phyloP scores from a whole-genome alignment of 1,284 basidiomycete species.

The Boletellus sp. region DNA sequence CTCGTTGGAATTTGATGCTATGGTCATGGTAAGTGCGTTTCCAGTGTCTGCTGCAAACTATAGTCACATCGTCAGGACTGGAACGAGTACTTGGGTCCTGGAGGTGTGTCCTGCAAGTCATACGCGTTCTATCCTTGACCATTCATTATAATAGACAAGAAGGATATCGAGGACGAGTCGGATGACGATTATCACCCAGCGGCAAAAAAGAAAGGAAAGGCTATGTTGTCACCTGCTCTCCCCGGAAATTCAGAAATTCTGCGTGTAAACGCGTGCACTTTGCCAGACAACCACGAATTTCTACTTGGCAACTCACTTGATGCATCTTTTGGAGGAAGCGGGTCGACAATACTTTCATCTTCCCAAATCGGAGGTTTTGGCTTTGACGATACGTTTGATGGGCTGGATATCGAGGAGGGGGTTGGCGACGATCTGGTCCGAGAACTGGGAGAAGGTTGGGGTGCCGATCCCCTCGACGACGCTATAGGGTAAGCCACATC shows the following conservation, averaged over 20 bases:
- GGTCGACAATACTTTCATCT: constrained; percentile 45
- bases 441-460: constrained; percentile 73
- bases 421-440: constrained; percentile 66
- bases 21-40: constrained; percentile 53
- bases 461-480: constrained; percentile 31
- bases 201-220: constrained; percentile 36
- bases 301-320: constrained; percentile 64
- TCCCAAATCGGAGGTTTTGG: constrained; percentile 52
- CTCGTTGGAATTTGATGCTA: constrained; percentile 61
- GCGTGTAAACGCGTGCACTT: constrained; percentile 55
- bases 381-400: constrained; percentile 56
- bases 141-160: constrained; percentile 7
- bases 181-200: constrained; percentile 52
- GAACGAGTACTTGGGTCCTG: constrained; percentile 55
- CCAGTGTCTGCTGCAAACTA: not conserved
- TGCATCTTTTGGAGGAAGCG: constrained; percentile 46
- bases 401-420: constrained; percentile 52
- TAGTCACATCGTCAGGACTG: constrained; percentile 47
- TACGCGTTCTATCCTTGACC: not conserved
- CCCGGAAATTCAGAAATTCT: constrained; percentile 37
- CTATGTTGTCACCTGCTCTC: constrained; percentile 21
- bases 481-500: constrained; percentile 11
- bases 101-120: constrained; percentile 18
- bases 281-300: constrained; percentile 66
- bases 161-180: constrained; percentile 28